phyloP scores from a whole-genome alignment of 805 yeast genomes.

The Saccharomycopsis sp. region DNA sequence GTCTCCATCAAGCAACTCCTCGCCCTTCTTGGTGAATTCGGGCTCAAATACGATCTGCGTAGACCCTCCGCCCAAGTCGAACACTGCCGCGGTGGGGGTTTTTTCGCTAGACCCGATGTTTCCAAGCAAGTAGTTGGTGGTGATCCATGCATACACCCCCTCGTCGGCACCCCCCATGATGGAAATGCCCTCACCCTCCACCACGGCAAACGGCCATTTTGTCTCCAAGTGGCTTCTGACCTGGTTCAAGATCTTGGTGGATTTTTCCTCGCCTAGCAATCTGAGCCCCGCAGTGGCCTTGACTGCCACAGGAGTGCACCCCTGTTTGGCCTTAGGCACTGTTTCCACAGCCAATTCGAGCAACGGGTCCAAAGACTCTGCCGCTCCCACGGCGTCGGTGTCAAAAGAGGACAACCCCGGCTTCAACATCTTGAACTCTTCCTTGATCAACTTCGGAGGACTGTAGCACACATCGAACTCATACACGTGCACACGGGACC shows the following conservation, averaged over 20 bases:
- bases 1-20: constrained; percentile 75
- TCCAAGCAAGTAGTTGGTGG: constrained; percentile 87
- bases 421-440: constrained; percentile 79
- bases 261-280: constrained; percentile 68
- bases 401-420: constrained; percentile 90
- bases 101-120: constrained; percentile 76
- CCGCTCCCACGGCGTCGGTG: constrained; percentile 77
- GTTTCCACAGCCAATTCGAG: constrained; percentile 65
- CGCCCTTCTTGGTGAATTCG: constrained; percentile 46
- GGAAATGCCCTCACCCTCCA: constrained; percentile 76
- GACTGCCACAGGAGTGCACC: constrained; percentile 90
- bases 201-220: constrained; percentile 89
- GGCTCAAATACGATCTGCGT: constrained; percentile 99
- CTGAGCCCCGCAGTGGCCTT: constrained; percentile 98
- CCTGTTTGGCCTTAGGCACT: constrained; percentile 66
- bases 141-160: constrained; percentile 98
- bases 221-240: constrained; percentile 70
- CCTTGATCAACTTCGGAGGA: constrained; percentile 75
- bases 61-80: constrained; percentile 97
- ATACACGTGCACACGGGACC: constrained; percentile 93
- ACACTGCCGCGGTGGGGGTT: constrained; percentile 89
- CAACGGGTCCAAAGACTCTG: constrained; percentile 79
- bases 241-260: constrained; percentile 63
- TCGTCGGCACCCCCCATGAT: constrained; percentile 97
- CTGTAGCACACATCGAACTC: constrained; percentile 80